Base-by-base conservation (phyloP, 352 stramenopile species). In the Peronosclerospora sorghi region DNA sequence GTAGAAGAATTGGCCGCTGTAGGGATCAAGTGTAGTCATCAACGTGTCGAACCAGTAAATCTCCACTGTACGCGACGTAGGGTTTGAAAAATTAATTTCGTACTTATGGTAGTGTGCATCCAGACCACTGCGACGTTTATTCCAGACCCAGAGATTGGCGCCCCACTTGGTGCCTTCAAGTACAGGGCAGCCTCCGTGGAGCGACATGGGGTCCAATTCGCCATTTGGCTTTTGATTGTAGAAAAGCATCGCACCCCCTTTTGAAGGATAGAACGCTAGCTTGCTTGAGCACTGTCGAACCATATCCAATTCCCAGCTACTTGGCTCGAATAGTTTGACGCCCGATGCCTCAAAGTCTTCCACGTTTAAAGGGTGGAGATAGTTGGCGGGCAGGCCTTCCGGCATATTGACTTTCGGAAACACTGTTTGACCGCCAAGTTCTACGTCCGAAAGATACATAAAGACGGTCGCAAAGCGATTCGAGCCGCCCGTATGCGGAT, bases 131-230 rank as follows among this genome's bases (percentile, higher is more conserved):
- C 79, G 65, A 4, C 84, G 79, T 48, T 84, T 86, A 69, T 97
- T 97, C 92, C 94, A 97, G 44, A 98, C 77, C 91, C 93, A 98
- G 39, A 98, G 86, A 60, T 98, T 98, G 10, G 93, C 92, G n/a
- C 84, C 90, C 75, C 91, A 98, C 62, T 98, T 98, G 13, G 86
- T 82, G 17, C 87, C 88, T 14, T 89, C 70, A 6, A 97, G 54
- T 6, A 98, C 93, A 4, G 95, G 96, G 62, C 96, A 98, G n/a
- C 82, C 94, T 20, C 88, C 94, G 53, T 99, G 58, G 49, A 94
- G 43, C 20, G 69, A 78, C 73, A 71, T 75, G 3, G 71, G 61
- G 60, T 99, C 94, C 5, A 86, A 58, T 44, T 80, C 68, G 10
- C 78, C 96, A 69, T 98, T 96, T 1, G 94, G 86, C 42, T 95